These are phyloP conservation scores for Ophiognomonia clavigignenti-juglandacearum DNA, from an alignment of 2,329 filamentous ascomycete genomes.

Conservation along the genomic window DNA sequence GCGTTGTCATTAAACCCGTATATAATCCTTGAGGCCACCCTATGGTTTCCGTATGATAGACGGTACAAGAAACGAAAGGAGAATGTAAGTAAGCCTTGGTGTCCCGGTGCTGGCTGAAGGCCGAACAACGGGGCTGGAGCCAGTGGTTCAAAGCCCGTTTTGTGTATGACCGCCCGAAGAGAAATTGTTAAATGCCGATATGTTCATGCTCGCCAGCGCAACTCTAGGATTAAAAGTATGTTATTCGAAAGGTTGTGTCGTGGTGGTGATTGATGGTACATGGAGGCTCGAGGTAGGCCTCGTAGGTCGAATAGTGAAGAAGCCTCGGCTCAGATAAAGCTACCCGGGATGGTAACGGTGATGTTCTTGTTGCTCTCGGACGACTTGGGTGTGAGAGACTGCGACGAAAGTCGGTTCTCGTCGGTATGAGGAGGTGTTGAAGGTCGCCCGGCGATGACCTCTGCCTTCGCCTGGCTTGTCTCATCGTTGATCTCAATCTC, in stretches of 20 bases:
- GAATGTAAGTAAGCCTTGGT: too few relatives aligned
- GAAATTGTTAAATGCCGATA: background rate
- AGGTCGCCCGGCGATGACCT: conserved; percentile 4
- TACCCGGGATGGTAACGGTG: background rate
- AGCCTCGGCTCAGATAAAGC: background rate
- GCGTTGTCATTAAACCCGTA: too few relatives aligned
- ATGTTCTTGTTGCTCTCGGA: conserved; percentile 1
- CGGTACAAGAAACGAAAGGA: too few relatives aligned
- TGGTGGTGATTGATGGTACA: background rate
- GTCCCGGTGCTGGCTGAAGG: too few relatives aligned
- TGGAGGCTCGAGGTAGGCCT: background rate
- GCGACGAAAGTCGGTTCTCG: conserved; percentile 14
- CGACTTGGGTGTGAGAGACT: conserved; percentile 14
- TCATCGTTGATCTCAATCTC: background rate
- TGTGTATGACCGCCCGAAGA: background rate
- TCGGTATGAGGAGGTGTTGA: conserved; percentile 10
- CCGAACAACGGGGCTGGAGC: too few relatives aligned
- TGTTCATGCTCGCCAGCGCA: conserved; percentile 8
- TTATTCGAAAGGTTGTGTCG: conserved; percentile 7
- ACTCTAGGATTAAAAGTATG: conserved; percentile 14
- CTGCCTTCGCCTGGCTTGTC: background rate
- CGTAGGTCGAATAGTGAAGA: background rate
- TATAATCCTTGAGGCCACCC: too few relatives aligned
- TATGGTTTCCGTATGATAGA: too few relatives aligned
- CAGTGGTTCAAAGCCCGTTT: too few relatives aligned